Evolutionary conservation across 1,139 yeast genomes (phyloP), one percentile per base, ranked within the genome.

Genomic region (Suhomyces bolitotheri): DNA sequence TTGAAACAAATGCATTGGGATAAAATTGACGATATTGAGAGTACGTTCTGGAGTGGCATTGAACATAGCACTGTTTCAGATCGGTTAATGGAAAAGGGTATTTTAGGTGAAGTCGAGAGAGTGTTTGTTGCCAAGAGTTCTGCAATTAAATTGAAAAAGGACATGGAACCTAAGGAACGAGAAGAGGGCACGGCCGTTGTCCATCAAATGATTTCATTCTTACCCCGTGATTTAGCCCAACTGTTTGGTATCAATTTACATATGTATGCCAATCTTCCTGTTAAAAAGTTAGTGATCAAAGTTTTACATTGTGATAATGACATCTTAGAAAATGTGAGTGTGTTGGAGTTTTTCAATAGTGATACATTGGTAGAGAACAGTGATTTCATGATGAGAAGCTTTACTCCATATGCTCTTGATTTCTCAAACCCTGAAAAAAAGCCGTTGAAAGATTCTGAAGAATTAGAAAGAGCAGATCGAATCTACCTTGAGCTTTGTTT

Each of bases 1-100:
- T 69, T 92, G 50, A 92, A 90, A 57, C 97, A 90, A 54, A 82
- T 92, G 72, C 98, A 92, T 56, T 92, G 97, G 97, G 96, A 90
- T 47, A 85, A 79, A 53, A 69, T 92, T 29, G 82, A 80, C 20
- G 62, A 71, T 42, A 80, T 87, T 29, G 76, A 80, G 28, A 74
- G 80, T 28, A 90, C 97, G 0, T 77, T 92, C 36, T 92, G 98
- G 98, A 71, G 71, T n/a, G 77, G 74, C 25, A 64, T 72, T 19
- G 72, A 71, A 30, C 78, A 69, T 40, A 56, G 60, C 7, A 60
- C 68, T 3, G 60, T 80, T 17, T 71, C 78, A 0, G 76, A 76
- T 34, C 73, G 72, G 33, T 68, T 89, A 31, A 67, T 77, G 34
- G 76, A 79, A 40, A 71, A 76, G 43, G 97, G 97, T 14, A 76